phyloP scores from a whole-genome alignment of 805 yeast genomes.

The Zygotorulaspora danielsina region DNA sequence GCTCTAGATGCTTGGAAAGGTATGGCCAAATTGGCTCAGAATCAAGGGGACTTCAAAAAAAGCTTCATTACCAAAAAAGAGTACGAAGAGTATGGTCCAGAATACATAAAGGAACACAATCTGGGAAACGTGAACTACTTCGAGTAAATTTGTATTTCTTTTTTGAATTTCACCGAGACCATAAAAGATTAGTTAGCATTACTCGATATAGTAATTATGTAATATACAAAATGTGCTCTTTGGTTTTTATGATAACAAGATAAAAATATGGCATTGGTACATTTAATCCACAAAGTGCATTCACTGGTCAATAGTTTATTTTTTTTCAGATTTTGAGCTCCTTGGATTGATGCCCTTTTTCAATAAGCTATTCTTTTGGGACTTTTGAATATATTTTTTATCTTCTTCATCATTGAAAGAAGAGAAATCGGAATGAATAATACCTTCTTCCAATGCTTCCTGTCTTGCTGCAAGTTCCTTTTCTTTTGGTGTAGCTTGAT shows the following conservation, averaged over 20 bases:
- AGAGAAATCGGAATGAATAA: constrained; percentile 84
- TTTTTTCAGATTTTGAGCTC: constrained; percentile 18
- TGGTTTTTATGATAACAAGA: constrained; percentile 2
- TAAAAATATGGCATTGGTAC: background rate
- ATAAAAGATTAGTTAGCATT: constrained; percentile 3
- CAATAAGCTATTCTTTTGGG: constrained; percentile 59
- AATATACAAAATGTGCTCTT: constrained; percentile 6
- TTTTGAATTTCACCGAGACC: too few relatives aligned
- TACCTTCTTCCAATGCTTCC: constrained; percentile 75
- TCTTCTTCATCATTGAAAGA: constrained; percentile 74
- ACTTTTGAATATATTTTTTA: constrained; percentile 61
- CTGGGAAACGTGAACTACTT: constrained; percentile 53
- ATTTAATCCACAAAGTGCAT: background rate
- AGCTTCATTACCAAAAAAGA: constrained; percentile 62
- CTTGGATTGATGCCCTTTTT: constrained; percentile 73
- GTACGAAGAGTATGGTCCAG: constrained; percentile 85
- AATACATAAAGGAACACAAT: constrained; percentile 81
- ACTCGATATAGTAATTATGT: constrained; percentile 1
- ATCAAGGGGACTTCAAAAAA: constrained; percentile 41
- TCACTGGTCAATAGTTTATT: background rate
- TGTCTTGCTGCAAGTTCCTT: constrained; percentile 78
- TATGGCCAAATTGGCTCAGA: constrained; percentile 72
- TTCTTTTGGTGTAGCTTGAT: constrained; percentile 84
- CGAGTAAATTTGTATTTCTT: constrained; percentile 15
- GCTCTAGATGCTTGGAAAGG: constrained; percentile 88